Conservation (phyloP, 164 flowering plant species). For the Annona squamosa region DNA sequence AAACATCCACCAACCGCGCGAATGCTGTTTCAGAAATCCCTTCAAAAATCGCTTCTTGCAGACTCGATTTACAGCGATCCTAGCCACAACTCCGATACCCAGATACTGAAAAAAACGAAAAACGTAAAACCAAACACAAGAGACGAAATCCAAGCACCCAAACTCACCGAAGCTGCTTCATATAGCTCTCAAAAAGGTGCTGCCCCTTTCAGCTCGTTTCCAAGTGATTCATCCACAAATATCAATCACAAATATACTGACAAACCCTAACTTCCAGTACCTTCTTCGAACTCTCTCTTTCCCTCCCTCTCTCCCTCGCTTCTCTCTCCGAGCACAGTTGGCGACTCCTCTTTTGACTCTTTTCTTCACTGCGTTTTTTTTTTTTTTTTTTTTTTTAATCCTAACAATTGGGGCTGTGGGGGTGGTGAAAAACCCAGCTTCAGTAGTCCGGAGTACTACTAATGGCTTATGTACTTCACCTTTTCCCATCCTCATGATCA, state of each 20-base stretch:
- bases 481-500: too few relatives aligned
- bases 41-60: not conserved
- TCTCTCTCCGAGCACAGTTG: not conserved
- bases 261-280: constrained; percentile 4
- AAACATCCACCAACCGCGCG: not conserved
- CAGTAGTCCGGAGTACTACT: too few relatives aligned
- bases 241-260: not conserved
- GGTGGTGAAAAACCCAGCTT: too few relatives aligned
- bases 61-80: constrained; percentile 6
- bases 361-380: not conserved
- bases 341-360: not conserved
- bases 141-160: not conserved
- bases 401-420: too few relatives aligned
- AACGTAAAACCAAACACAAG: not conserved
- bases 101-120: not conserved
- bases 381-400: too few relatives aligned
- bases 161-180: not conserved
- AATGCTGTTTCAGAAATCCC: not conserved
- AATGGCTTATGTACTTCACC: too few relatives aligned
- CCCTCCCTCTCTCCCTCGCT: not conserved
- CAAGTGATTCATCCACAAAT: not conserved
- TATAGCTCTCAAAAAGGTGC: not conserved
- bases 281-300: not conserved
- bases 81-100: not conserved
- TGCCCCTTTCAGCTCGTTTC: not conserved